These are phyloP conservation scores for Mycena sp. DNA, from an alignment of 1,284 basidiomycete species.

Conservation along the genomic window DNA sequence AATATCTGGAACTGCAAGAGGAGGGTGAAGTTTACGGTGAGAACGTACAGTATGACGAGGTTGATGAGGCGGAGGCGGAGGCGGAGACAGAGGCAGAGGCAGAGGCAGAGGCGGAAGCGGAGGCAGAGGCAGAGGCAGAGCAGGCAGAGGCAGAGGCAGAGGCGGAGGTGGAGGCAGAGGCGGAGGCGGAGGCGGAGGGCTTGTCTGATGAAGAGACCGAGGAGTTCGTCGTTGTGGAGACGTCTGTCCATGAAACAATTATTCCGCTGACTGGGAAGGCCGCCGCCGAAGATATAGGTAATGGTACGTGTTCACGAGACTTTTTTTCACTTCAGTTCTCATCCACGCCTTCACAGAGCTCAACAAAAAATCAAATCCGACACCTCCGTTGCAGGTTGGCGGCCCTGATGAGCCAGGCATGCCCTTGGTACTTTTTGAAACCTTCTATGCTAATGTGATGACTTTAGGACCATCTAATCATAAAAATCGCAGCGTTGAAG, in stretches of 20 bases:
- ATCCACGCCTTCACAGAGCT: conserved; percentile 5
- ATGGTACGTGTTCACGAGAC: conserved; percentile 10
- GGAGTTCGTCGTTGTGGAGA: conserved; percentile 22
- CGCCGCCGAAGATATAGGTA: conserved; percentile 26
- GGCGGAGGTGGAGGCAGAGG: neutral
- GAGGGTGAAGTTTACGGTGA: conserved; percentile 25
- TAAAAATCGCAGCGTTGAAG: conserved; percentile 21
- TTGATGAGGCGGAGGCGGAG: conserved; percentile 10
- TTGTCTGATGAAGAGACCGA: conserved; percentile 13
- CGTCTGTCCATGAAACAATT: conserved; percentile 11
- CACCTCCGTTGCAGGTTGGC: neutral
- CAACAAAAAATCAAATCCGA: neutral
- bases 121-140: conserved; percentile 17
- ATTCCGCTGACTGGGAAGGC: conserved; percentile 24
- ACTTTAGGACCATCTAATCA: conserved; percentile 8
- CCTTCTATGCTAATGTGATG: neutral
- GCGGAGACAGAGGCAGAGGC: neutral
- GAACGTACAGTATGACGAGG: conserved; percentile 23
- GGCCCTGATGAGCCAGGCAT: conserved; percentile 12
- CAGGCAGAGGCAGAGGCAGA: neutral
- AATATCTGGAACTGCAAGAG: conserved; percentile 15
- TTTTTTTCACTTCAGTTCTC: conserved; percentile 4
- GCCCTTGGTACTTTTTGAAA: neutral
- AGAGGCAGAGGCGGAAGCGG: conserved; percentile 26
- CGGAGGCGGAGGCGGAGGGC: conserved; percentile 26